A percentile compares a stretch with the other conserved stretches of the same genome.
These are phyloP conservation scores for Arabis alpina DNA, from an alignment of 345 rosid genomes.

Conservation along the genomic window DNA sequence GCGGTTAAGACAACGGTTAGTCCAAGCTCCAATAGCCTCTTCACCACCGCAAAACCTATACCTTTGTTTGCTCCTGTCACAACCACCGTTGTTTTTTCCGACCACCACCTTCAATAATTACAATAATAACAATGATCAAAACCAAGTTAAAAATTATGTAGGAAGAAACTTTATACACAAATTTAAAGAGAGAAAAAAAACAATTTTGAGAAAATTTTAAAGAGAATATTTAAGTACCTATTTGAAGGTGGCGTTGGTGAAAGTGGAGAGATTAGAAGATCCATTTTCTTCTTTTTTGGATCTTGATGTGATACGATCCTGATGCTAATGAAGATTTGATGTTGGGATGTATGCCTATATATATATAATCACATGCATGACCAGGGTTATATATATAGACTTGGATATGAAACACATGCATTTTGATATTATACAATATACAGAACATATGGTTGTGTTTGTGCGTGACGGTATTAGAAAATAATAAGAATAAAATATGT, in stretches of 20 bases:
- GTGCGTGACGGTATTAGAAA: constrained; percentile 16
- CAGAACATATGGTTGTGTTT: constrained; percentile 22
- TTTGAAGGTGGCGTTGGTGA: constrained; percentile 14
- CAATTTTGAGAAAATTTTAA: too few relatives aligned
- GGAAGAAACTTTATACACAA: neutral
- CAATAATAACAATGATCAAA: neutral
- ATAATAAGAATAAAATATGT: constrained; percentile 4
- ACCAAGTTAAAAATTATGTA: neutral
- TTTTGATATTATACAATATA: constrained; percentile 1
- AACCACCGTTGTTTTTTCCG: constrained; percentile 62
- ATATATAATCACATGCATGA: neutral
- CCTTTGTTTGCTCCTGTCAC: constrained; percentile 94
- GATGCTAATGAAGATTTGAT: constrained; percentile 11
- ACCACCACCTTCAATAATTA: constrained; percentile 69
- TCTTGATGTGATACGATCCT: constrained; percentile 4
- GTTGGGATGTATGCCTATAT: constrained; percentile 23
- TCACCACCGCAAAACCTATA: constrained; percentile 77
- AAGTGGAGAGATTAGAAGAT: constrained; percentile 22
- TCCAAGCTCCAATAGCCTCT: constrained; percentile 63
- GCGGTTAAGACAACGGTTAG: constrained; percentile 76
- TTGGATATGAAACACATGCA: constrained; percentile 22
- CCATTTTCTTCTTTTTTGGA: constrained; percentile 4
- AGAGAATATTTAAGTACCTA: constrained; percentile 18
- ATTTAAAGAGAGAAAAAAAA: neutral
- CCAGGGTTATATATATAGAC: constrained; percentile 21